Evolutionary conservation across 225 moss, liverwort and hornwort genomes (phyloP).

Genomic region (Neckera pumila): DNA sequence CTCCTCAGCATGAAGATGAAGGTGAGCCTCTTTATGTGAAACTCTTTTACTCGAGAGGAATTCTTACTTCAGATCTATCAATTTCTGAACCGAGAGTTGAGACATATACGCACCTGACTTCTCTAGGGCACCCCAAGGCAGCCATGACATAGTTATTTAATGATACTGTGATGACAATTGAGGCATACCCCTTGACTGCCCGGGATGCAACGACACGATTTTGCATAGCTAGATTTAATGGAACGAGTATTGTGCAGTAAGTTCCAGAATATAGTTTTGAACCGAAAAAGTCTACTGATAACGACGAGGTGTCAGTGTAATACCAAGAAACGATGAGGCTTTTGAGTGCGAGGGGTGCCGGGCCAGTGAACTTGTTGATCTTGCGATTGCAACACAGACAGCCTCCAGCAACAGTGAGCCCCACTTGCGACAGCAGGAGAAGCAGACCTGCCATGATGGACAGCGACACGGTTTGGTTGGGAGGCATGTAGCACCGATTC

Average conservation of each 20-base stretch:
- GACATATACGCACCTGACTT: no score
- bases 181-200: neutral
- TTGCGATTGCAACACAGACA: constrained; percentile 30
- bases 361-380: constrained; percentile 17
- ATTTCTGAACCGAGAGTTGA: neutral
- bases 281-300: neutral
- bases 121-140: neutral
- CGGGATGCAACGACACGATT: neutral
- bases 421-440: constrained; percentile 27
- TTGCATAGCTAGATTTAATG: neutral
- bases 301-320: neutral
- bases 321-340: constrained; percentile 47
- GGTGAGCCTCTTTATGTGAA: neutral
- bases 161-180: neutral
- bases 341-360: constrained; percentile 31
- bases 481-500: constrained; percentile 26
- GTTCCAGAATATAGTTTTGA: no score
- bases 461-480: constrained; percentile 26
- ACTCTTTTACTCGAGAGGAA: neutral
- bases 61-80: neutral
- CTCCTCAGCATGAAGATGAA: neutral
- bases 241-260: neutral
- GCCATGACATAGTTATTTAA: neutral
- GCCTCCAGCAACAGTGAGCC: constrained; percentile 33
- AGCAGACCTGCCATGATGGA: constrained; percentile 42